Base-by-base conservation (phyloP, 495 filamentous ascomycete species). In the Penicillium cataractarum region DNA sequence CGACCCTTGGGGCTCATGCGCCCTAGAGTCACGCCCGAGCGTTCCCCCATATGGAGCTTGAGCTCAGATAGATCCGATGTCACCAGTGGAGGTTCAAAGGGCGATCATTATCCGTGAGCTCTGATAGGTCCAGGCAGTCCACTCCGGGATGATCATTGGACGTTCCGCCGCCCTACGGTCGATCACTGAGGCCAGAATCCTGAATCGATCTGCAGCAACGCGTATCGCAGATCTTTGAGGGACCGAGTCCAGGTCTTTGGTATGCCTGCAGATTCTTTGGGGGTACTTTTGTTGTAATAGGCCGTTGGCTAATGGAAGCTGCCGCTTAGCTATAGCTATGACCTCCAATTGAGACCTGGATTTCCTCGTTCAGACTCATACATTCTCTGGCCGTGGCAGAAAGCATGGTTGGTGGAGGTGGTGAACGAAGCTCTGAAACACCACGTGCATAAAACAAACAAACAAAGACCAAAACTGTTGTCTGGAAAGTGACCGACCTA, bases 181-280 rank as follows among this genome's bases (percentile, higher is more conserved):
- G 51, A 54, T 54, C 51, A 32, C 31, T 54, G 17, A 35, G 29
- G 27, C 24, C 29, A 54, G 29, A 33, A 54, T 22, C 51, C n/a
- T 6, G 55, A 19, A 48, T 57, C 51, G n/a, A 21, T 17, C 40
- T 48, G 39, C 55, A 21, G 40, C 40, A 31, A 22, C 29, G 27
- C 40, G 42, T 48, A 19, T 57, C 10, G 21, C 39, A 29, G 55
- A 46, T 57, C 40, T 8, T 22, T 27, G 29, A 57, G 40, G 39
- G 15, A n/a, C 51, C 40, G 17, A 35, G 33, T 32, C 40, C 55
- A 31, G 55, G 55, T 48, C 8, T 27, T 9, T 33, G 55, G 55
- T 48, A 48, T 57, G 55, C 55, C 55, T 57, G 40, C 55, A 57
- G 39, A 44, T 24, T 46, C 55, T 21, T 48, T 44, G 31, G 27